phyloP scores from a whole-genome alignment of 2,329 filamentous ascomycete genomes.

The Phyllosticta citriasiana region DNA sequence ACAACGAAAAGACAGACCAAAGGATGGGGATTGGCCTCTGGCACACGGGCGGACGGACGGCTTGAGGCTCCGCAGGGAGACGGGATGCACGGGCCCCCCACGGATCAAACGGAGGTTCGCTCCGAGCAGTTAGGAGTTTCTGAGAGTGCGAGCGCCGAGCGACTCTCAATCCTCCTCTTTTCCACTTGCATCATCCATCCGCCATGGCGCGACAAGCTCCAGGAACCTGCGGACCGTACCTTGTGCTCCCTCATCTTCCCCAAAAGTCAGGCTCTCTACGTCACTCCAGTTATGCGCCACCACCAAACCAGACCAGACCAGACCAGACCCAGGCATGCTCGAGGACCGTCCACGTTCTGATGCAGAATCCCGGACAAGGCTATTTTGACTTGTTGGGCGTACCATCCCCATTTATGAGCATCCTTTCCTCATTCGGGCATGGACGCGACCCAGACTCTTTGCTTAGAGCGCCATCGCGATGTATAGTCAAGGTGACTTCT shows the following conservation, averaged over 20 bases:
- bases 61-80: not conserved
- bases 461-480: not conserved
- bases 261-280: not conserved
- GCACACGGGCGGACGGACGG: not conserved
- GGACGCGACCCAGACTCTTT: not conserved
- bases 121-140: not conserved
- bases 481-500: not conserved
- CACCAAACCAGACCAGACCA: not conserved
- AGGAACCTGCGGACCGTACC: not conserved
- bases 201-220: not conserved
- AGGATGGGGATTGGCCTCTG: not conserved
- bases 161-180: not conserved
- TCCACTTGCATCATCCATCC: too few species aligned
- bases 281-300: not conserved
- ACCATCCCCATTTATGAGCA: not conserved
- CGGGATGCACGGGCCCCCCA: not conserved
- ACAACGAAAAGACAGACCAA: not conserved
- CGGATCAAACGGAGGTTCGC: not conserved
- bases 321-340: not conserved
- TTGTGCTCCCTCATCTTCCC: not conserved
- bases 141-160: not conserved
- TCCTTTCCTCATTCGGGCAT: not conserved
- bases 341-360: not conserved
- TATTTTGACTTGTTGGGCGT: not conserved
- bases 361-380: not conserved